Conservation (phyloP, 1,284 basidiomycete genomes). For the Coriolopsis trogii region DNA sequence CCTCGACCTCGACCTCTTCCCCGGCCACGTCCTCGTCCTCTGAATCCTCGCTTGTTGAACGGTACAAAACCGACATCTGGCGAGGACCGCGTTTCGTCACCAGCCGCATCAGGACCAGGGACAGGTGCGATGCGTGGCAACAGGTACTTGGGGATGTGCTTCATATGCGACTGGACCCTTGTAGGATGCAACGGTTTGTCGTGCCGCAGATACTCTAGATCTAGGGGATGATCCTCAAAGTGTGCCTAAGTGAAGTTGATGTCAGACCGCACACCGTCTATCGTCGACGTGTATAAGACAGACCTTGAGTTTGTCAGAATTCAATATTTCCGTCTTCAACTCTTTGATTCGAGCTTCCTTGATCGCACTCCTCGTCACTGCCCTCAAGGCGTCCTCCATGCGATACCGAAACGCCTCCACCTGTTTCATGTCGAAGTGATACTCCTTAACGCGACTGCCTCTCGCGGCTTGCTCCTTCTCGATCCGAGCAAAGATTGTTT, state of each 20-base stretch:
- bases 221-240: slow-evolving; percentile 96
- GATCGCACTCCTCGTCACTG: slow-evolving; percentile 86
- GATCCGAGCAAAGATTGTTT: slow-evolving; percentile 78
- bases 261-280: background rate
- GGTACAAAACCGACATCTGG: slow-evolving; percentile 62
- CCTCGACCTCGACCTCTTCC: slow-evolving; percentile 50
- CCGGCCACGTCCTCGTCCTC: slow-evolving; percentile 46
- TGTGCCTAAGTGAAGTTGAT: slow-evolving; percentile 67
- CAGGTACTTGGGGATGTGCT: slow-evolving; percentile 94
- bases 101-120: slow-evolving; percentile 37
- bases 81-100: slow-evolving; percentile 19
- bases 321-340: slow-evolving; percentile 91
- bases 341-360: slow-evolving; percentile 95
- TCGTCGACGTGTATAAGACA: slow-evolving; percentile 23
- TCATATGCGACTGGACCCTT: slow-evolving; percentile 90
- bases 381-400: slow-evolving; percentile 94
- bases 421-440: slow-evolving; percentile 91
- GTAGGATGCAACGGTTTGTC: slow-evolving; percentile 93
- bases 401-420: slow-evolving; percentile 99
- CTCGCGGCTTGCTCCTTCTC: slow-evolving; percentile 73
- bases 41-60: slow-evolving; percentile 60
- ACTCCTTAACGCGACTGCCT: slow-evolving; percentile 86
- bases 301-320: slow-evolving; percentile 96
- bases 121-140: slow-evolving; percentile 80
- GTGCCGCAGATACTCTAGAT: slow-evolving; percentile 91